phyloP scores from a whole-genome alignment of 1,139 yeast species.

The Suhomyces taliae region DNA sequence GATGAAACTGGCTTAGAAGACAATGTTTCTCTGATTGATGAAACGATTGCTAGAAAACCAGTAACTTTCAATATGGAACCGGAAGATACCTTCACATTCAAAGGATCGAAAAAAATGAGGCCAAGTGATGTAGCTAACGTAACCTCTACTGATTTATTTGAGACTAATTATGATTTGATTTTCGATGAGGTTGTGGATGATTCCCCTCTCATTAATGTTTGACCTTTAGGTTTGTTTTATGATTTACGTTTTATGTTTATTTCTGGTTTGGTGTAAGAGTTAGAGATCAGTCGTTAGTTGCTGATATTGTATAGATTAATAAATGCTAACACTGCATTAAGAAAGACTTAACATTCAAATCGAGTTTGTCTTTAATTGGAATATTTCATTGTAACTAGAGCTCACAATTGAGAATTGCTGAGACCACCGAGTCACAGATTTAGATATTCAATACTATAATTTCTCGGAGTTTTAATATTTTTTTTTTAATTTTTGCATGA shows the following conservation, averaged over 20 bases:
- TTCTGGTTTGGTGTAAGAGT: neutral
- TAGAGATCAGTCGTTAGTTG: neutral
- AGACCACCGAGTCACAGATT: too few relatives aligned
- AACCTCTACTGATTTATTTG: conserved; percentile 5
- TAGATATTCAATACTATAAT: too few relatives aligned
- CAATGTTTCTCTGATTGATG: conserved; percentile 4
- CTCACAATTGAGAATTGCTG: too few relatives aligned
- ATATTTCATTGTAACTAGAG: too few relatives aligned
- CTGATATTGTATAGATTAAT: neutral
- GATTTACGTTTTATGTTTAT: conserved; percentile 4
- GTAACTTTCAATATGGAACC: conserved; percentile 7
- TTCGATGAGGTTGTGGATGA: conserved; percentile 34
- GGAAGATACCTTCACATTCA: conserved; percentile 11
- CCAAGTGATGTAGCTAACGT: conserved; percentile 1
- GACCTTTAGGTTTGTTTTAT: neutral
- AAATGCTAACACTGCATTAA: neutral
- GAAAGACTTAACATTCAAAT: too few relatives aligned
- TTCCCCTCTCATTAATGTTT: conserved; percentile 15
- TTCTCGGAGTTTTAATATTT: too few relatives aligned
- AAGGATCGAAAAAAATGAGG: conserved; percentile 7
- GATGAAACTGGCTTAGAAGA: conserved; percentile 13
- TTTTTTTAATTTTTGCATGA: too few relatives aligned
- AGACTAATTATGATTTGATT: conserved; percentile 24
- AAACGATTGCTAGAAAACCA: conserved; percentile 3
- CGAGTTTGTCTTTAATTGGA: too few relatives aligned